Evolutionary conservation across 2,329 filamentous ascomycete species (phyloP), one percentile per base, ranked within the genome.

Genomic region (Fusarium brevicatenulatum): DNA sequence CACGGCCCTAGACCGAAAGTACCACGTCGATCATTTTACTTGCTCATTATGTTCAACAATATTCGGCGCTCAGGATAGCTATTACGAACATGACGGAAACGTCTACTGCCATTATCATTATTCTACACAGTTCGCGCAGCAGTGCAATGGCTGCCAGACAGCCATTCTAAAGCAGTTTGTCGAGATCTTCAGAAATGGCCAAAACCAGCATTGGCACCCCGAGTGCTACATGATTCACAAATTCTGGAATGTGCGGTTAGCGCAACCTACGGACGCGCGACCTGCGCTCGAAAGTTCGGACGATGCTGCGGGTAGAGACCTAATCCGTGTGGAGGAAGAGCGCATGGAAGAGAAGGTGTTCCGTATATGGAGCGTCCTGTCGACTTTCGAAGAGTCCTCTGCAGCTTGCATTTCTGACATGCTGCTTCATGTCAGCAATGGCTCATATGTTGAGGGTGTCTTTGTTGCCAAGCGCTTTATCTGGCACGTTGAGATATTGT

Each of bases 141-240:
- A 94, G 63, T 99, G 96, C 82, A 97, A 97, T 81, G 96, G 96
- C 73, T 99, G 96, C 79, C 95, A 97, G 79, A 98, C 95, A 6
- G 94, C 96, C 58, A 99, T 99, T 72, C 86, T 99, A 47, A 99
- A 99, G 85, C 96, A 99, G 81, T 99, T 99, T 81, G 96, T 99
- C 69, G 96, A 99, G 82, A 98, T 99, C 70, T 99, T 95, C 83
- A 92, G 96, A 76, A 98, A 98, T 82, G 95, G 95, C 4, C 93
- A 97, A 81, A 98, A 98, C 80, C 96, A 99, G 80, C 96, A 99
- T 81, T 99, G 96, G 96, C 96, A 99, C 80, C 96, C 96, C 4
- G 96, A 99, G 83, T 99, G 96, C 83, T 99, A 99, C 83, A 99
- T 99, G 96, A 99, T 99, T 71, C 96, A 99, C 85, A 99, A 99